Conservation (phyloP, 2,329 filamentous ascomycete species). For the Huntiella abstrusa region DNA sequence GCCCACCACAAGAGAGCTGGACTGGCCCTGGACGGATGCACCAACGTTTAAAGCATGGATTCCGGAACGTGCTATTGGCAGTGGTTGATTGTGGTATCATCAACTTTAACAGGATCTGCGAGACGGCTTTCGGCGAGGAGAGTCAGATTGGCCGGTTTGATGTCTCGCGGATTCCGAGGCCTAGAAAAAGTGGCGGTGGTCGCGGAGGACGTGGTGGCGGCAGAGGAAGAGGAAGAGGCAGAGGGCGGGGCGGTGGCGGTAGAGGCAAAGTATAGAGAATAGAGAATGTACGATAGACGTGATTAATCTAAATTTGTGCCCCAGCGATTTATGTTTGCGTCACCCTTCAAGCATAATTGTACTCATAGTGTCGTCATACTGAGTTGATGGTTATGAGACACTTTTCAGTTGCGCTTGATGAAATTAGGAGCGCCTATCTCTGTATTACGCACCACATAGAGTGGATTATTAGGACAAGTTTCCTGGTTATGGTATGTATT, state of each 20-base stretch:
- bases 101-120: slow-evolving; percentile 67
- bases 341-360: too few species aligned
- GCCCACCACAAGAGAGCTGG: slow-evolving; percentile 16
- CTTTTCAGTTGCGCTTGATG: too few species aligned
- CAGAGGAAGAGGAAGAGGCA: slow-evolving; percentile 20
- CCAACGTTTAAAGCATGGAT: slow-evolving; percentile 64
- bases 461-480: too few species aligned
- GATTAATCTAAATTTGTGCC: too few species aligned
- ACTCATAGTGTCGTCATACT: too few species aligned
- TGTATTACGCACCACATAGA: too few species aligned
- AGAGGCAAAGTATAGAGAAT: not conserved
- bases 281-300: too few species aligned
- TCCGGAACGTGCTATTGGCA: slow-evolving; percentile 66
- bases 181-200: slow-evolving; percentile 21
- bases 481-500: too few species aligned
- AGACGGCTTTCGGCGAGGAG: slow-evolving; percentile 64
- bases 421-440: too few species aligned
- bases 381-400: too few species aligned
- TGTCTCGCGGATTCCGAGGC: slow-evolving; percentile 17
- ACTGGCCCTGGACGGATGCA: slow-evolving; percentile 38
- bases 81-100: slow-evolving; percentile 80
- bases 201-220: slow-evolving; percentile 23
- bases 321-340: too few species aligned
- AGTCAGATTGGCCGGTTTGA: slow-evolving; percentile 43
- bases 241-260: slow-evolving; percentile 1